Evolutionary conservation across 768 basidiomycete species (phyloP).

Genomic region (Hypholoma fasciculare): DNA sequence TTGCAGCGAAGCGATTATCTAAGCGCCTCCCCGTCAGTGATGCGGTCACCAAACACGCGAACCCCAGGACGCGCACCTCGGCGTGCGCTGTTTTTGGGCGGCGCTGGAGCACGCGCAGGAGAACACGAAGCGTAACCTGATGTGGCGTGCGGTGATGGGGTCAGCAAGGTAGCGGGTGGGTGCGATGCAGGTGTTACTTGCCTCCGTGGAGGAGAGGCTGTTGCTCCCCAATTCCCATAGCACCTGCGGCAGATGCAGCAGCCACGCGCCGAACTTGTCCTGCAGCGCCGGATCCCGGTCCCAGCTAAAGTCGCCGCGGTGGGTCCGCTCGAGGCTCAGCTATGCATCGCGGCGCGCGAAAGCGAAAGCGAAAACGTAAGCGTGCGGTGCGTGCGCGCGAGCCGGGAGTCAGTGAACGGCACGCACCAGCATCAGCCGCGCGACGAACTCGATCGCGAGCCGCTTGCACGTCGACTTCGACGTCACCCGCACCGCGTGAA

Average conservation of each 20-base stretch:
- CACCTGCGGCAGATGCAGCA: conserved; percentile 72
- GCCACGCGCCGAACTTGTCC: conserved; percentile 59
- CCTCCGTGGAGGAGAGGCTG: conserved; percentile 62
- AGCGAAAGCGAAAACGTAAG: neutral
- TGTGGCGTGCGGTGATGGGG: neutral
- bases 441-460: conserved; percentile 74
- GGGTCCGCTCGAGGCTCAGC: conserved; percentile 10
- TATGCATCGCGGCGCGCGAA: neutral
- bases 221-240: conserved; percentile 81
- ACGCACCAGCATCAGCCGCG: conserved; percentile 67
- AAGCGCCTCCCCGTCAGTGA: conserved; percentile 10
- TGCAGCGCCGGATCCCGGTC: conserved; percentile 20
- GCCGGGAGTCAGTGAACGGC: neutral
- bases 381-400: neutral
- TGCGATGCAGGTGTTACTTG: conserved; percentile 24
- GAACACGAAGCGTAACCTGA: conserved; percentile 58
- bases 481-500: conserved; percentile 61
- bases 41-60: neutral
- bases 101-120: conserved; percentile 64
- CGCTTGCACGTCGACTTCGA: conserved; percentile 67
- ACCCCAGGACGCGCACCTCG: conserved; percentile 37
- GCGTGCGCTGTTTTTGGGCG: conserved; percentile 40
- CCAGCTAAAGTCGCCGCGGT: conserved; percentile 6
- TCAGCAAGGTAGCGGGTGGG: neutral
- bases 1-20: conserved; percentile 43